Base-by-base conservation (phyloP, 106 monocot genomes). In the Dendrobium officinale region DNA sequence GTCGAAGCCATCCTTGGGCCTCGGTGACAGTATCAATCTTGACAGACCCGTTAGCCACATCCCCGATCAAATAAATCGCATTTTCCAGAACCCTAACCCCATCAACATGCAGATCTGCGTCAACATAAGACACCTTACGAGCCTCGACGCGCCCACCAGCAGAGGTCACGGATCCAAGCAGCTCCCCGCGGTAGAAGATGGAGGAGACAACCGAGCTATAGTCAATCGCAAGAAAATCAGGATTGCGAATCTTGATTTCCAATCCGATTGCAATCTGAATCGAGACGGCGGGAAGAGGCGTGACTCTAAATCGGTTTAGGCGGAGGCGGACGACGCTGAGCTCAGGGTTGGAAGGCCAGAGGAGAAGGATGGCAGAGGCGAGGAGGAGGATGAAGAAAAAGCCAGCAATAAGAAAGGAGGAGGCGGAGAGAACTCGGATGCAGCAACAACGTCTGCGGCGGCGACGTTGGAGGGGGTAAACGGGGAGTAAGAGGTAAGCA, bases 311-410 rank as follows among this genome's bases (percentile, higher is more conserved):
- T 81, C 75, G 81, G 72, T 80, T 75, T 79, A 90, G 88, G 82
- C 68, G 54, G 89, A 96, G 81, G 84, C 89, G 86, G 82, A 81
- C 44, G 88, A 89, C 19, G 81, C 77, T 66, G 87, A 92, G 15
- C 19, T 84, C 68, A 59, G 91, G 93, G 66, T 90, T 77, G 79
- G 96, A 88, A 64, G 96, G 96, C 82, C 83, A 93, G 79, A 89
- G 78, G 90, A 91, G 41, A 87, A 91, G 90, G 75, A 80, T 20
- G 79, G 87, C 48, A 77, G 42, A n/a, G 56, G 80, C 72, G 77
- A 85, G 45, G 78, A 82, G 78, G 81, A 85, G 56, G 75, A 79
- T 27, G 73, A 22, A n/a, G 80, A 78, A 48, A 77, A 81, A 0
- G 15, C 75, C 42, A 81, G 77, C 41, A 24, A 85, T 81, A 77